Evolutionary conservation across 2,329 filamentous ascomycete species (phyloP).

Genomic region (Pyricularia pennisetigena): DNA sequence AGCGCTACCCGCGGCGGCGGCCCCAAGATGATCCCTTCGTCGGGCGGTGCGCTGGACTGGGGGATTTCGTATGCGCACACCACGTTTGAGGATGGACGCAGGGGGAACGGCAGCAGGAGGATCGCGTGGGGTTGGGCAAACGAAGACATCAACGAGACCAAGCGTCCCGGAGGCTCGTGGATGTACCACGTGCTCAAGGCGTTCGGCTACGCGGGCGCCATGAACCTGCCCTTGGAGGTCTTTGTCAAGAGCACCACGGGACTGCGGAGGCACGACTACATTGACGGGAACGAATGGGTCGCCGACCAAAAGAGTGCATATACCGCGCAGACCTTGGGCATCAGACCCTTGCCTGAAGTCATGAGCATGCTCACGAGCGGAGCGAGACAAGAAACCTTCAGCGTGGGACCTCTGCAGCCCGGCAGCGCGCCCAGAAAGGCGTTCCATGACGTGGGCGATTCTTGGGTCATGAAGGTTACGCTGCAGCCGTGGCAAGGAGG

Average conservation of each 20-base stretch:
- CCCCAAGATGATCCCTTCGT: not conserved
- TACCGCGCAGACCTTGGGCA: not conserved
- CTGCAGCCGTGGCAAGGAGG: not conserved
- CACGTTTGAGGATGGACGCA: not conserved
- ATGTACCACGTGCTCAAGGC: not conserved
- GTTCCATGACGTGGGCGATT: not conserved
- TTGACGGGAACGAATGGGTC: not conserved
- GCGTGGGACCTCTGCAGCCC: not conserved
- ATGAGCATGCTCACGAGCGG: not conserved
- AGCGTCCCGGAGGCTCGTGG: too few relatives aligned
- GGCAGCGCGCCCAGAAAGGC: not conserved
- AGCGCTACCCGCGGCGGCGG: not conserved
- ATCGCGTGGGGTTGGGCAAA: constrained; percentile 4
- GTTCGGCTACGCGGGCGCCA: not conserved
- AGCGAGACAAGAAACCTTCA: not conserved
- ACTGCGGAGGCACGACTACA: too few relatives aligned
- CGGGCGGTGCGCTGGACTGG: constrained; percentile 1
- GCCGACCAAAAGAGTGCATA: not conserved
- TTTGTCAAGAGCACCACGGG: not conserved
- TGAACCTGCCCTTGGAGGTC: not conserved
- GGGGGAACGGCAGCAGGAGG: not conserved
- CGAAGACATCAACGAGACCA: not conserved
- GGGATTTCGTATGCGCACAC: not conserved
- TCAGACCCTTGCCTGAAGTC: not conserved
- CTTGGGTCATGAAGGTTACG: not conserved